A percentile compares a stretch with the other conserved stretches of the same genome.
Evolutionary conservation across 768 basidiomycete species (phyloP).

Genomic region (Mrakia frigida): DNA sequence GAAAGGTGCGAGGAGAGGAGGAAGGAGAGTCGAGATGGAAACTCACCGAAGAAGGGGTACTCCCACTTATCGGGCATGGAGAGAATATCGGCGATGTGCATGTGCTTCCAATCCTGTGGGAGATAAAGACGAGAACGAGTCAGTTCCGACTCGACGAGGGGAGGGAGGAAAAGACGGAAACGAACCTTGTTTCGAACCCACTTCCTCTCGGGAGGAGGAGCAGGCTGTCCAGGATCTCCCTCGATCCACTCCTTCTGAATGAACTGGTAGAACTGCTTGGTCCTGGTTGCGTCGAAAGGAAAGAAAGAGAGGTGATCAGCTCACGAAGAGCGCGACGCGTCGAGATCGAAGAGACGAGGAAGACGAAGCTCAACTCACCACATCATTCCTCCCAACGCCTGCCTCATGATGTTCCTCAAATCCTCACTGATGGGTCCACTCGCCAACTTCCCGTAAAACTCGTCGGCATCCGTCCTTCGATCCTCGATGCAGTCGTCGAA

Average conservation of each 20-base stretch:
- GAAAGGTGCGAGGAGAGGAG: background rate
- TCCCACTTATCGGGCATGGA: slow-evolving; percentile 99
- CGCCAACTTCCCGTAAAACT: slow-evolving; percentile 80
- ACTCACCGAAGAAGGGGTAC: slow-evolving; percentile 85
- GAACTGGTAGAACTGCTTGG: slow-evolving; percentile 94
- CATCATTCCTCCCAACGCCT: slow-evolving; percentile 92
- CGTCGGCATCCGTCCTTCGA: slow-evolving; percentile 85
- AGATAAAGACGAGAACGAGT: background rate
- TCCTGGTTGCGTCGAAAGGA: slow-evolving; percentile 43
- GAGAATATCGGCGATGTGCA: slow-evolving; percentile 90
- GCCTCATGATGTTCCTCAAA: slow-evolving; percentile 90
- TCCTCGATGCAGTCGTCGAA: slow-evolving; percentile 90
- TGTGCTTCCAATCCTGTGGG: slow-evolving; percentile 85
- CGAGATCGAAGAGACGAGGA: background rate
- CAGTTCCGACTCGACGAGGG: background rate
- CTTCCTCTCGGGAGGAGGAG: slow-evolving; percentile 86
- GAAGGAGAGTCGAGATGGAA: background rate
- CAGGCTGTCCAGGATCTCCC: slow-evolving; percentile 90
- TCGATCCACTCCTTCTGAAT: slow-evolving; percentile 94
- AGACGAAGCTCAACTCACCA: slow-evolving; percentile 52
- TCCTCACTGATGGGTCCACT: slow-evolving; percentile 85
- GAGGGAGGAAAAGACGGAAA: slow-evolving; percentile 21
- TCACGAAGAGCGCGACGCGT: background rate
- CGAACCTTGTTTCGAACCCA: slow-evolving; percentile 71
- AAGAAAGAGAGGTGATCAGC: too few relatives aligned